Conservation (phyloP, 345 rosid species). For the Populus deltoides region DNA sequence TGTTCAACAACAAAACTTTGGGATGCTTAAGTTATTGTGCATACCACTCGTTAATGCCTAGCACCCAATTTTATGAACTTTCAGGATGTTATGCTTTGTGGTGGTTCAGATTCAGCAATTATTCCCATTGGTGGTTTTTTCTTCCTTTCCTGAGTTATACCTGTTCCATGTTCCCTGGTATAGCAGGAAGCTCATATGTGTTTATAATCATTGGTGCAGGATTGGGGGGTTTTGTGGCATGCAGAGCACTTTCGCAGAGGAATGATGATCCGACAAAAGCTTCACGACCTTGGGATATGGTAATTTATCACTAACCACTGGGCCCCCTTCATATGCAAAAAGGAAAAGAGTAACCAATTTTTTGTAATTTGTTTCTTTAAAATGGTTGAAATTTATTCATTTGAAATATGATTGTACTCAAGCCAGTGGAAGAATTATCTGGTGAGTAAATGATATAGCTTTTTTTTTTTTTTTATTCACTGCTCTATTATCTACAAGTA, state of each 20-base stretch:
- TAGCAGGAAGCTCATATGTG: constrained; percentile 13
- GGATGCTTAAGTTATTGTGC: neutral
- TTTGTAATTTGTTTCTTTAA: neutral
- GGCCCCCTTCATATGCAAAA: neutral
- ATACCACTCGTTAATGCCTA: neutral
- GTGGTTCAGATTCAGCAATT: constrained; percentile 87
- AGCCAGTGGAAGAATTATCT: neutral
- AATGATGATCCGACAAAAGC: constrained; percentile 86
- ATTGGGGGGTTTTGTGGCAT: constrained; percentile 96
- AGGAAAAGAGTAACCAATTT: neutral
- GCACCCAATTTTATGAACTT: constrained; percentile 15
- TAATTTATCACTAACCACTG: constrained; percentile 27
- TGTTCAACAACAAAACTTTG: constrained; percentile 6
- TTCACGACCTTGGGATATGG: constrained; percentile 96
- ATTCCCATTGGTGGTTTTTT: constrained; percentile 75
- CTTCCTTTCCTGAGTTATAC: constrained; percentile 2
- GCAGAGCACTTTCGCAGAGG: constrained; percentile 87
- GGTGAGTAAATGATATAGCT: neutral
- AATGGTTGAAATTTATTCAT: neutral
- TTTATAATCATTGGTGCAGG: constrained; percentile 48
- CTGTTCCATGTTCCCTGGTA: neutral
- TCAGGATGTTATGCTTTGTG: constrained; percentile 95
- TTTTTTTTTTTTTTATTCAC: neutral
- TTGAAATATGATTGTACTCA: neutral
- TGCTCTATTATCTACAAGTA: neutral